A percentile compares a stretch with the other conserved stretches of the same genome.
Conservation (phyloP, 1,139 yeast genomes). For the Pichia sp. region DNA sequence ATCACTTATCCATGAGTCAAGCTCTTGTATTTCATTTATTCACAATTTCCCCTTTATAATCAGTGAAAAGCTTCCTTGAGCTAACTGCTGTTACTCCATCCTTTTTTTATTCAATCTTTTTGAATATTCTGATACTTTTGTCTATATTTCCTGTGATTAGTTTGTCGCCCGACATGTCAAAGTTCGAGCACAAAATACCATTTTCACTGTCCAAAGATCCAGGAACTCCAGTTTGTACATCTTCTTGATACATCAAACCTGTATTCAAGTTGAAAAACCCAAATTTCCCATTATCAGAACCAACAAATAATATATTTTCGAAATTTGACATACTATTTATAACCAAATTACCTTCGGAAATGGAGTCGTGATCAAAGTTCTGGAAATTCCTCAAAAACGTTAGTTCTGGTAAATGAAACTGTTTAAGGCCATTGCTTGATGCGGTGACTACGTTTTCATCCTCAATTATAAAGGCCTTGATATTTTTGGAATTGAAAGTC, state of each 20-base stretch:
- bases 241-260: conserved; percentile 54
- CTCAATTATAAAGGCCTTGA: conserved; percentile 64
- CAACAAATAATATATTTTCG: conserved; percentile 65
- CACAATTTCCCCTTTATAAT: too few species aligned
- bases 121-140: conserved; percentile 84
- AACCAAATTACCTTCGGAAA: conserved; percentile 31
- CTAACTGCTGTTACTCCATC: too few species aligned
- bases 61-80: too few species aligned
- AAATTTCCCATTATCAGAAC: conserved; percentile 77
- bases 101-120: conserved; percentile 29
- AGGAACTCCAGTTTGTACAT: conserved; percentile 45
- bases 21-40: too few species aligned
- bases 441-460: conserved; percentile 75
- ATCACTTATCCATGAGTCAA: too few species aligned
- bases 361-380: conserved; percentile 27
- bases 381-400: conserved; percentile 46
- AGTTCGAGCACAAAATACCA: conserved; percentile 63
- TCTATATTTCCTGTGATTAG: conserved; percentile 86
- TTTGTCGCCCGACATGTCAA: conserved; percentile 84
- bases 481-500: conserved; percentile 80
- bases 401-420: conserved; percentile 82
- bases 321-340: conserved; percentile 61
- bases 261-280: conserved; percentile 71
- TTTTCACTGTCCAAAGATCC: conserved; percentile 63
- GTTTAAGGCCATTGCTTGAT: conserved; percentile 69